Evolutionary conservation across 2,329 filamentous ascomycete species (phyloP), one percentile per base, ranked within the genome.

Genomic region (Colletotrichum sp.): DNA sequence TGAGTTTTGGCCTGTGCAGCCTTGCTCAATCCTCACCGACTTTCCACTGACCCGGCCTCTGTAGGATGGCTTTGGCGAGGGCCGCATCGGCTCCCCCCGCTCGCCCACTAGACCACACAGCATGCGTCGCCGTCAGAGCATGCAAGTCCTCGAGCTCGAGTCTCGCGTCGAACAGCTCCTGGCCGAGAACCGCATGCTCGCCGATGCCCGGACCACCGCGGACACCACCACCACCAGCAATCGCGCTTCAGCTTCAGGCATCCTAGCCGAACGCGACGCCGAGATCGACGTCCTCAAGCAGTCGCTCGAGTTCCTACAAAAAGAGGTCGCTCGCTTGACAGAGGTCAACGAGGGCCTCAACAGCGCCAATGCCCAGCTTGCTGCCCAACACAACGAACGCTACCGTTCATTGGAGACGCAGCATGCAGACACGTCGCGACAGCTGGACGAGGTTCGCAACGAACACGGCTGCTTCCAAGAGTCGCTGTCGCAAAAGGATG

Each of bases 61-160:
- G n/a, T 88, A 98, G 96, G 96, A 98, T 91, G 96, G 95, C 87
- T 96, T 93, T 88, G 96, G 96, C 87, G 95, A 98, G 87, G 95
- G 94, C 85, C 95, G 91, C 82, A 91, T 94, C 83, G 93, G 93
- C 83, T 98, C 96, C 83, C 96, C 96, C 82, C 93, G 94, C 81
- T 98, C 97, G 81, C 97, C 97, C 71, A 98, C 95, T 80, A 93
- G 96, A 85, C 96, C 97, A 80, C 95, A 96, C 82, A 98, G 96
- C 88, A 94, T 99, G 91, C 96, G 96, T 80, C 96, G 96, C 83
- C 95, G 96, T 83, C 97, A 98, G 86, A 98, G 96, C 89, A 96
- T 98, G 93, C 96, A 98, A 87, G 93, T 96, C 70, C 93, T 98
- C 76, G 96, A 99, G 81, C 93, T 99, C 82, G 96, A 98, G 88